These are phyloP conservation scores for Euphorbia neoarborescens DNA, from an alignment of 441 rosid genomes.

Conservation along the genomic window DNA sequence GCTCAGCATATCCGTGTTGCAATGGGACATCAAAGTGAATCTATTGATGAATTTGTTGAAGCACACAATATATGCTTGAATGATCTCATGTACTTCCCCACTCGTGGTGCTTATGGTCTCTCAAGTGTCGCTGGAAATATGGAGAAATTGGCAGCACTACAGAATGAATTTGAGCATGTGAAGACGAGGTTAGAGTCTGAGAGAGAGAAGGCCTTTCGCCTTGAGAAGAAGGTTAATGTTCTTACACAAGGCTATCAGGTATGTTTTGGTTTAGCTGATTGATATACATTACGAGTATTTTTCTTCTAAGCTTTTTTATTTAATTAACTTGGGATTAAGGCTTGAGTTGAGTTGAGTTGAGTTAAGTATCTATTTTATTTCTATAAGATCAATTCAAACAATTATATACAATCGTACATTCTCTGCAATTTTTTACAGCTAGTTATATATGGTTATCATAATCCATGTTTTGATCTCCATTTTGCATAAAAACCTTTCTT, in stretches of 20 bases:
- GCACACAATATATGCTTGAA: constrained; percentile 84
- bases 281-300: background rate
- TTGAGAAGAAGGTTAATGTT: constrained; percentile 72
- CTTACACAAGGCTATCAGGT: constrained; percentile 97
- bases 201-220: constrained; percentile 72
- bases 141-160: constrained; percentile 83
- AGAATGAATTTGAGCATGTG: constrained; percentile 64
- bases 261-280: constrained; percentile 9
- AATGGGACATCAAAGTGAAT: constrained; percentile 80
- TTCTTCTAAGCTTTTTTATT: background rate
- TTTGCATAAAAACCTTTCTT: background rate
- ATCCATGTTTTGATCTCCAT: background rate
- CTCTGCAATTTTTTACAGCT: background rate
- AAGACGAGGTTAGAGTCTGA: constrained; percentile 72
- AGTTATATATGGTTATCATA: background rate
- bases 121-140: constrained; percentile 86
- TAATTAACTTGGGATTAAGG: no score
- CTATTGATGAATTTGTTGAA: constrained; percentile 74
- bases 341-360: no score
- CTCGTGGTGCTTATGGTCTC: constrained; percentile 75
- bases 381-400: background rate
- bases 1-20: constrained; percentile 59
- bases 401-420: background rate
- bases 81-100: constrained; percentile 94
- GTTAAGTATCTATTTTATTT: background rate